Percentiles rank a stretch among this genome's conserved stretches.
phyloP scores from a whole-genome alignment of 164 flowering plant species.

The Piper longum region DNA sequence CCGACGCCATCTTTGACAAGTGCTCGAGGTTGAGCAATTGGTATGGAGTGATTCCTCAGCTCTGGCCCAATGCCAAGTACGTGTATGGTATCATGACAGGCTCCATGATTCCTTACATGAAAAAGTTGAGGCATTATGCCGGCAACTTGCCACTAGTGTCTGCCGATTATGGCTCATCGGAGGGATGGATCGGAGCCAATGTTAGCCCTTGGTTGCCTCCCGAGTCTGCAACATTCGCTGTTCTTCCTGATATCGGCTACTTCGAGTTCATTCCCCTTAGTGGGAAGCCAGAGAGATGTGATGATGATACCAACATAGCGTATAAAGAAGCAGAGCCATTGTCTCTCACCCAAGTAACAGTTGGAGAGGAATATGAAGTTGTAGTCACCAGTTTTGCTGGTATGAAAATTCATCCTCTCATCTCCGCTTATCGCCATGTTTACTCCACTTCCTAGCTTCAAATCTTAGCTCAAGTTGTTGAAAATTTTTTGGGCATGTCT shows the following conservation, averaged over 20 bases:
- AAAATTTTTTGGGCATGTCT: background rate
- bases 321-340: constrained; percentile 37
- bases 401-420: constrained; percentile 11
- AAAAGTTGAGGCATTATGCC: constrained; percentile 84
- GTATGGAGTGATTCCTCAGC: constrained; percentile 73
- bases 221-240: constrained; percentile 57
- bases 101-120: constrained; percentile 80
- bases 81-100: constrained; percentile 93
- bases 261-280: constrained; percentile 77
- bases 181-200: constrained; percentile 96
- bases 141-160: constrained; percentile 58
- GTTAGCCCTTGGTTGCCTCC: constrained; percentile 67
- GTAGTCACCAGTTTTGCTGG: constrained; percentile 77
- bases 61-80: constrained; percentile 82
- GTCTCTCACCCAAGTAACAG: constrained; percentile 66
- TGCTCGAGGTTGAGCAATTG: constrained; percentile 56
- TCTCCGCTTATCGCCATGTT: background rate
- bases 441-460: background rate
- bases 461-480: too few species aligned
- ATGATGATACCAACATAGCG: constrained; percentile 2
- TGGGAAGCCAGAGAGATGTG: constrained; percentile 11
- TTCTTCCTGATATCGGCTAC: constrained; percentile 79
- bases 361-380: constrained; percentile 83
- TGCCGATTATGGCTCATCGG: constrained; percentile 90
- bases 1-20: constrained; percentile 37